Percentiles rank a stretch among this genome's conserved stretches.
phyloP scores from a whole-genome alignment of 2,329 filamentous ascomycete genomes.

The Clonostachys chloroleuca region DNA sequence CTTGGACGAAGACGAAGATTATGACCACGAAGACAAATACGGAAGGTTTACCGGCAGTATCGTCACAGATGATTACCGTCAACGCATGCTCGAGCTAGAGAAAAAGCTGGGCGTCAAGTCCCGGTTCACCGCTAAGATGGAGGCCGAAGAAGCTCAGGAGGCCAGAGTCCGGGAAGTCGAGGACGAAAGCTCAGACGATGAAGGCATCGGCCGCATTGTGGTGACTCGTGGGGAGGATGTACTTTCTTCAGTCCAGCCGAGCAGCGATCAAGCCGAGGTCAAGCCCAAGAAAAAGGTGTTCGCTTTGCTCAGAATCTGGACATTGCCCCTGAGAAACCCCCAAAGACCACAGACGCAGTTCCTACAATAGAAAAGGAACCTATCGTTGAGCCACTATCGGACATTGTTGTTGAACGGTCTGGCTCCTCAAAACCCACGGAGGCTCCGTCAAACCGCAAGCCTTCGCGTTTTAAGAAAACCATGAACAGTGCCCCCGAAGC shows the following conservation, averaged over 20 bases:
- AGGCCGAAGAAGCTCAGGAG: constrained; percentile 23
- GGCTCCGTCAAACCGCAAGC: constrained; percentile 21
- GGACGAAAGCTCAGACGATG: constrained; percentile 26
- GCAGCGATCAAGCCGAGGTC: constrained; percentile 5
- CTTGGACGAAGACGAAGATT: constrained; percentile 44
- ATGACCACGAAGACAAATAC: constrained; percentile 72
- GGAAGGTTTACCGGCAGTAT: constrained; percentile 67
- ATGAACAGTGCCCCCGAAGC: constrained; percentile 10
- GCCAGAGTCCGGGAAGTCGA: constrained; percentile 21
- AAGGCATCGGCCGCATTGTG: constrained; percentile 53
- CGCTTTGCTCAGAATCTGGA: constrained; percentile 75
- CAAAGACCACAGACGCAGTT: constrained; percentile 3
- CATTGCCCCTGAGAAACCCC: constrained; percentile 46
- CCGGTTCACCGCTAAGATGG: constrained; percentile 31
- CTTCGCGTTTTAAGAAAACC: constrained; percentile 49
- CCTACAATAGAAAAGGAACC: constrained; percentile 15
- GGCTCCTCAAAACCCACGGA: constrained; percentile 13
- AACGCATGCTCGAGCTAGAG: constrained; percentile 83
- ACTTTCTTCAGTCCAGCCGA: constrained; percentile 12
- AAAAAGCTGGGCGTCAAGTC: constrained; percentile 62
- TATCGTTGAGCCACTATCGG: constrained; percentile 42
- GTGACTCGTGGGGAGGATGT: constrained; percentile 27
- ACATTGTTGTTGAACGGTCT: constrained; percentile 44
- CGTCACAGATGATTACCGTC: constrained; percentile 70
- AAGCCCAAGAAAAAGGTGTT: constrained; percentile 60